These are phyloP conservation scores for Leccinum solheimii DNA, from an alignment of 1,284 basidiomycete species.

Conservation along the genomic window DNA sequence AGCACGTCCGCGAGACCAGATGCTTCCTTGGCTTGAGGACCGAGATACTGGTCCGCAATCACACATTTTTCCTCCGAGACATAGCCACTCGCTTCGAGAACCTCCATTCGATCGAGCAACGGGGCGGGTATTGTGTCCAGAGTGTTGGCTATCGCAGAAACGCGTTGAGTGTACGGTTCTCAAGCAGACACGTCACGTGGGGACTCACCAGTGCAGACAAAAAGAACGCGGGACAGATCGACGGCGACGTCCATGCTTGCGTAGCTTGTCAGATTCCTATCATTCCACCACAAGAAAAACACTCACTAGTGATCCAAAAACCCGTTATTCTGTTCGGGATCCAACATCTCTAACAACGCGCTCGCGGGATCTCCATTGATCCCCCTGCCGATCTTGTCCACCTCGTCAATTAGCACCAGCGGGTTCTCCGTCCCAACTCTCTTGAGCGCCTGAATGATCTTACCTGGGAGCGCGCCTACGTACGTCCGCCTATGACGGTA, in stretches of 20 bases:
- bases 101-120: constrained; percentile 95
- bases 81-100: constrained; percentile 95
- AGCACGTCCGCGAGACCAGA: constrained; percentile 58
- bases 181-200: not conserved
- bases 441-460: constrained; percentile 97
- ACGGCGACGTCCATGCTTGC: constrained; percentile 93
- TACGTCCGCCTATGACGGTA: constrained; percentile 88
- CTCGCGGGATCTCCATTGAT: constrained; percentile 96
- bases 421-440: constrained; percentile 98
- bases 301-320: constrained; percentile 93
- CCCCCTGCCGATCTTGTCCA: constrained; percentile 97
- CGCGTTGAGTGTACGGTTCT: not conserved
- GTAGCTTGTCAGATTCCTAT: constrained; percentile 10
- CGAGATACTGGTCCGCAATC: constrained; percentile 91
- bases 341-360: constrained; percentile 95
- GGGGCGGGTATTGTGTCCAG: constrained; percentile 97
- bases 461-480: constrained; percentile 94
- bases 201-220: constrained; percentile 86
- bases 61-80: constrained; percentile 95
- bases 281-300: not conserved
- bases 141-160: constrained; percentile 63
- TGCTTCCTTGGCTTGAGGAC: constrained; percentile 92
- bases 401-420: constrained; percentile 94
- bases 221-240: constrained; percentile 93
- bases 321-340: constrained; percentile 95